Evolutionary conservation across 306 rosid species (phyloP).

Genomic region (Quillaja saponaria): DNA sequence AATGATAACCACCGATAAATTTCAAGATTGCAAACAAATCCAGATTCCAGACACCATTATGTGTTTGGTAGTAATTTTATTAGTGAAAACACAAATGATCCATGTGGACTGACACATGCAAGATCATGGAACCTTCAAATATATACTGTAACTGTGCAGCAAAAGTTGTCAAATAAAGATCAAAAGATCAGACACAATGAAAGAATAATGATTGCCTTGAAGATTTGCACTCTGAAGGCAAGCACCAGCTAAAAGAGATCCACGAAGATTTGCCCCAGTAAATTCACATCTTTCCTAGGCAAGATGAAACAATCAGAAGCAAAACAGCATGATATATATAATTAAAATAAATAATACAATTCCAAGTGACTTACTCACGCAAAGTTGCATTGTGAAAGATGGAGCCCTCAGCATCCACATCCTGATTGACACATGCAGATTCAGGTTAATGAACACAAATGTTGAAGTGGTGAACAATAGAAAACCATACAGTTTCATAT

Average conservation of each 20-base stretch:
- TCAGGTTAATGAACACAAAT: slow-evolving; percentile 15
- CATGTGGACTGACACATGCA: slow-evolving; percentile 7
- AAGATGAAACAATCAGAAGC: slow-evolving; percentile 51
- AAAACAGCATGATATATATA: slow-evolving; percentile 16
- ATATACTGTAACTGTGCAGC: not conserved
- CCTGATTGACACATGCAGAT: slow-evolving; percentile 51
- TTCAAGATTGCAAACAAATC: not conserved
- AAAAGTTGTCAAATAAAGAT: slow-evolving; percentile 7
- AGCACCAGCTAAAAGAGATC: slow-evolving; percentile 87
- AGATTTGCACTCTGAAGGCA: slow-evolving; percentile 91
- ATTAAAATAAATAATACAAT: slow-evolving; percentile 21
- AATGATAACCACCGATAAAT: not conserved
- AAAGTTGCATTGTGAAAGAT: slow-evolving; percentile 82
- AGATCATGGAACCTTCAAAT: not conserved
- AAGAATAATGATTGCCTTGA: slow-evolving; percentile 60
- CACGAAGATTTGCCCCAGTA: slow-evolving; percentile 93
- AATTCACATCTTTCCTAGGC: slow-evolving; percentile 94
- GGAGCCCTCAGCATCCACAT: slow-evolving; percentile 89
- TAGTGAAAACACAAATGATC: slow-evolving; percentile 16
- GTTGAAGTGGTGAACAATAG: slow-evolving; percentile 18
- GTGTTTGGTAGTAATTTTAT: not conserved
- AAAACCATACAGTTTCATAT: slow-evolving; percentile 22
- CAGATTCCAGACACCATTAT: not conserved
- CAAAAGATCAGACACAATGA: slow-evolving; percentile 14
- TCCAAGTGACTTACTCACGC: slow-evolving; percentile 73